Percentiles rank a stretch among this genome's conserved stretches.
Evolutionary conservation across 441 rosid genomes (phyloP).

Genomic region (Gossypium lobatum): DNA sequence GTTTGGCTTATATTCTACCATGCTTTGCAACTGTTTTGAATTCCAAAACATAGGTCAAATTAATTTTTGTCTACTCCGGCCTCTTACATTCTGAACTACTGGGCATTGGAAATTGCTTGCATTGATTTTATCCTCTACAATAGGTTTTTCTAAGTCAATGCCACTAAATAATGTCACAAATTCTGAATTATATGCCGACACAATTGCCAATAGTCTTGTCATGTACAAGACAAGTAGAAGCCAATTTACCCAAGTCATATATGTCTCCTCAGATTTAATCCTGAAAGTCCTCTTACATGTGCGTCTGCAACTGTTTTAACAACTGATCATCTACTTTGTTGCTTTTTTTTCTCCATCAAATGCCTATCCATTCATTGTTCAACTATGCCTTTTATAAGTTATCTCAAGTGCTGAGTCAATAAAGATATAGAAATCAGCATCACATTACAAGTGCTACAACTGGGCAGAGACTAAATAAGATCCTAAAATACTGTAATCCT

Average conservation of each 20-base stretch:
- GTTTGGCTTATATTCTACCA: slow-evolving; percentile 5
- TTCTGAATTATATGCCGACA: background rate
- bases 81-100: slow-evolving; percentile 6
- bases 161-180: background rate
- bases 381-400: background rate
- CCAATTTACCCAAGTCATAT: background rate
- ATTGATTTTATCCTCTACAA: background rate
- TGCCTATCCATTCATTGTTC: background rate
- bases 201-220: background rate
- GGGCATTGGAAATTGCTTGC: background rate
- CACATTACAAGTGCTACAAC: background rate
- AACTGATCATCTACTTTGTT: background rate
- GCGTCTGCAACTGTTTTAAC: background rate
- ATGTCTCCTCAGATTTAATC: background rate
- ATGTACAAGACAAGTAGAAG: background rate
- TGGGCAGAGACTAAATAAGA: background rate
- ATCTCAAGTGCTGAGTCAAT: background rate
- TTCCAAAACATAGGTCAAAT: background rate
- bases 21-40: slow-evolving; percentile 5
- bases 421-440: background rate
- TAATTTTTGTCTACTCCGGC: background rate
- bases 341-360: background rate
- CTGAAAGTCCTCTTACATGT: background rate
- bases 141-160: background rate
- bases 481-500: background rate